phyloP scores from a whole-genome alignment of 1,284 basidiomycete genomes.

The Exsudoporus floridanus region DNA sequence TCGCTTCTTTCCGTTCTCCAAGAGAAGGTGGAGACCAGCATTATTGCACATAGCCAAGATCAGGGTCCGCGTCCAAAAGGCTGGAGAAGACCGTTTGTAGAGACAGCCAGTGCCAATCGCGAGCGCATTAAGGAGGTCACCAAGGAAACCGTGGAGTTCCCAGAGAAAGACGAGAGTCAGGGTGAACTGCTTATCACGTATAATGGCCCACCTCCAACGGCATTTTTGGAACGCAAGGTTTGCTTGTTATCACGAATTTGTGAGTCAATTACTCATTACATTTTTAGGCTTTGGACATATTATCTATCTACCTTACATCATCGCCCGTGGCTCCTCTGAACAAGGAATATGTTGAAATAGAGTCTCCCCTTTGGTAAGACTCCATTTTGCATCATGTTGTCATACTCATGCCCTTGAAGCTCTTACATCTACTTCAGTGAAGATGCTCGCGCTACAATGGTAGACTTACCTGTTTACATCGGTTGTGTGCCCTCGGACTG shows the following conservation, averaged over 20 bases:
- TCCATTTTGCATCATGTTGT: slow-evolving; percentile 14
- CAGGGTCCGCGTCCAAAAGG: slow-evolving; percentile 66
- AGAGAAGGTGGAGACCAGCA: slow-evolving; percentile 76
- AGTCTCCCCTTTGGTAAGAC: slow-evolving; percentile 77
- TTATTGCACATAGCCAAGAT: slow-evolving; percentile 73
- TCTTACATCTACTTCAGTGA: slow-evolving; percentile 86
- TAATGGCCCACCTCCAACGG: slow-evolving; percentile 74
- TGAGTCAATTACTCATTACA: neutral
- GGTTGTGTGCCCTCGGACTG: slow-evolving; percentile 84
- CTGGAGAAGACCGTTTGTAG: slow-evolving; percentile 95
- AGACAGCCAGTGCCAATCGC: slow-evolving; percentile 75
- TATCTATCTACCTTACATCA: slow-evolving; percentile 89
- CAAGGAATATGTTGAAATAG: slow-evolving; percentile 92
- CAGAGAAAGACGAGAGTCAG: slow-evolving; percentile 96
- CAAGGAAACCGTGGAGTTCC: slow-evolving; percentile 83
- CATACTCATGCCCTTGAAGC: slow-evolving; percentile 39
- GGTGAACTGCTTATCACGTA: slow-evolving; percentile 85
- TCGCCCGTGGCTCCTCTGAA: slow-evolving; percentile 88
- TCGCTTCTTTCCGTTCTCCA: slow-evolving; percentile 78
- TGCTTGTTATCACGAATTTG: slow-evolving; percentile 17
- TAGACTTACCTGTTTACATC: slow-evolving; percentile 77
- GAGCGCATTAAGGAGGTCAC: slow-evolving; percentile 54
- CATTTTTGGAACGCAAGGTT: slow-evolving; percentile 78
- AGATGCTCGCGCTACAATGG: slow-evolving; percentile 72
- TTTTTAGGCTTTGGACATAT: slow-evolving; percentile 75